These are phyloP conservation scores for Neurospora sp. DNA, from an alignment of 495 filamentous ascomycete species.

Conservation along the genomic window DNA sequence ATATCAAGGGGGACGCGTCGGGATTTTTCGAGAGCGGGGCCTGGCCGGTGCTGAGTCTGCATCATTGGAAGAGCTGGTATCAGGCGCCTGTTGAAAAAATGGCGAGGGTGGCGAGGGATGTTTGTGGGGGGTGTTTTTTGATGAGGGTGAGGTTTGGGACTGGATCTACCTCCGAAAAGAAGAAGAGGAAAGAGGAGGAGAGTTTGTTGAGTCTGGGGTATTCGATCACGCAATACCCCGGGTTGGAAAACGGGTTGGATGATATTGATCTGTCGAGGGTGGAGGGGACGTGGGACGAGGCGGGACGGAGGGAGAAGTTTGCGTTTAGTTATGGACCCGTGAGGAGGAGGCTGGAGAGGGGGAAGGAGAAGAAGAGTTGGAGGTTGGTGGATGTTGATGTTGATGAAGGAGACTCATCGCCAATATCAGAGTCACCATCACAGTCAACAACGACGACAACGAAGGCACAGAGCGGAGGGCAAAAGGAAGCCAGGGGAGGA, in stretches of 20 bases:
- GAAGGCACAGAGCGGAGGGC: neutral
- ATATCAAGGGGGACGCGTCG: conserved; percentile 48
- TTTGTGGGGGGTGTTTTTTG: conserved; percentile 53
- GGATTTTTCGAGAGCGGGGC: conserved; percentile 55
- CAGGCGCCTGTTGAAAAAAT: conserved; percentile 45
- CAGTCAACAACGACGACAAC: neutral
- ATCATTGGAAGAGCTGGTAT: conserved; percentile 54
- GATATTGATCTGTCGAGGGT: conserved; percentile 43
- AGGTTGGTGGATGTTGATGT: conserved; percentile 10
- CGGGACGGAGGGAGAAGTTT: conserved; percentile 29
- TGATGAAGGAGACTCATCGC: neutral
- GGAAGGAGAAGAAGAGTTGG: conserved; percentile 28
- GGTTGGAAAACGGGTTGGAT: conserved; percentile 31
- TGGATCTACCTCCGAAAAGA: conserved; percentile 21
- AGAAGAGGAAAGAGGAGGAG: neutral
- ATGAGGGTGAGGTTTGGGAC: conserved; percentile 50
- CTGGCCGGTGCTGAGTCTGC: conserved; percentile 43
- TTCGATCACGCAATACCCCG: conserved; percentile 45
- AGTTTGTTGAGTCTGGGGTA: conserved; percentile 55
- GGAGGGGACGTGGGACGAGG: conserved; percentile 54
- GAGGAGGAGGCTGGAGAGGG: conserved; percentile 15
- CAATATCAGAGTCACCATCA: too few relatives aligned
- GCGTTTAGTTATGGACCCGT: conserved; percentile 45
- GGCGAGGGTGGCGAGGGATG: conserved; percentile 36
- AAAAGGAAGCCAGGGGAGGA: neutral